A percentile compares a stretch with the other conserved stretches of the same genome.
phyloP scores from a whole-genome alignment of 2,329 filamentous ascomycete genomes.

The Epichloe baconii region DNA sequence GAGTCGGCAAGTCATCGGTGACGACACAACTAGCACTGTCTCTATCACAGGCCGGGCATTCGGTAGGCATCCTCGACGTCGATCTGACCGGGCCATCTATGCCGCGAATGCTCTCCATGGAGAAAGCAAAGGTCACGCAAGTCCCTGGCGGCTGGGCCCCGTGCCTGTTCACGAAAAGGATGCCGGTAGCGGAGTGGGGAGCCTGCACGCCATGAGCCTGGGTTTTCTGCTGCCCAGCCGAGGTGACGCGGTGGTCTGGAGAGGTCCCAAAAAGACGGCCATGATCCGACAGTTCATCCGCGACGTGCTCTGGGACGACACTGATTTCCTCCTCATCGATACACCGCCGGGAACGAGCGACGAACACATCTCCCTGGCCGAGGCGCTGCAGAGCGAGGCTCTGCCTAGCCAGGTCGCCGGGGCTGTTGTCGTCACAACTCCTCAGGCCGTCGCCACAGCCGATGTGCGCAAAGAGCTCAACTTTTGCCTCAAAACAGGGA shows the following conservation, averaged over 20 bases:
- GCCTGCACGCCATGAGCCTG: slow-evolving; percentile 76
- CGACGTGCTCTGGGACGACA: slow-evolving; percentile 75
- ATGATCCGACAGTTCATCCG: slow-evolving; percentile 96
- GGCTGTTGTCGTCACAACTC: slow-evolving; percentile 90
- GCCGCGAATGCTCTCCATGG: slow-evolving; percentile 84
- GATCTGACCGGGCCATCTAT: slow-evolving; percentile 95
- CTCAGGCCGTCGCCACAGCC: slow-evolving; percentile 83
- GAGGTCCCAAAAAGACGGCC: slow-evolving; percentile 95
- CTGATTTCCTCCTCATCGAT: slow-evolving; percentile 90
- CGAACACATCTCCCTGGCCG: slow-evolving; percentile 90
- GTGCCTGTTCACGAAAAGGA: slow-evolving; percentile 64
- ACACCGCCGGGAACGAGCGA: slow-evolving; percentile 94
- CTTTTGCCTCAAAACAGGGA: slow-evolving; percentile 75
- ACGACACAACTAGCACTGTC: slow-evolving; percentile 91
- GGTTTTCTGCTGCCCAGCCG: slow-evolving; percentile 76
- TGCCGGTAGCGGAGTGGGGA: slow-evolving; percentile 38
- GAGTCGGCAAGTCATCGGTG: slow-evolving; percentile 95
- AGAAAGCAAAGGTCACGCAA: slow-evolving; percentile 80
- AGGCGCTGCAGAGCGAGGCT: slow-evolving; percentile 60
- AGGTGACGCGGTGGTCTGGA: slow-evolving; percentile 91
- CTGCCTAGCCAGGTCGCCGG: slow-evolving; percentile 60
- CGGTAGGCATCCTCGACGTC: slow-evolving; percentile 89
- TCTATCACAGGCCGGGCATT: slow-evolving; percentile 70
- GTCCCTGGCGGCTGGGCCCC: slow-evolving; percentile 81
- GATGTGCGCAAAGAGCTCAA: slow-evolving; percentile 94